A percentile compares a stretch with the other conserved stretches of the same genome.
Conservation (phyloP, 805 yeast genomes). For the Yamadazyma takamatsuzukensis region DNA sequence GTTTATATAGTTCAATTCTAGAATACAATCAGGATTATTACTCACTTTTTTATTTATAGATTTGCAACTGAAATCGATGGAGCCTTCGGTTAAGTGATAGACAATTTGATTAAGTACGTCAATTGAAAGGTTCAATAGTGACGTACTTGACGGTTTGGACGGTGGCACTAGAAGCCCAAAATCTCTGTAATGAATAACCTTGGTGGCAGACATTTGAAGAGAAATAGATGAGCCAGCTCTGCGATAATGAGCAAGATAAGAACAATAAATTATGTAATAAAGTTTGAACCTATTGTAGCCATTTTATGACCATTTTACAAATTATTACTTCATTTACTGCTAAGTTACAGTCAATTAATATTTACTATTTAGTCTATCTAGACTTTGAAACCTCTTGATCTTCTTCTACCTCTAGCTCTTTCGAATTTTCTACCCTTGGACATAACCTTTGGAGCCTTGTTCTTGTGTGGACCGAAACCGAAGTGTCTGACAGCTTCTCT, state of each 20-base stretch:
- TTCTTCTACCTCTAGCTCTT: conserved; percentile 99
- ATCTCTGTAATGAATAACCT: no score
- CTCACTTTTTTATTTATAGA: neutral
- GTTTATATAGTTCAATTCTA: conserved; percentile 8
- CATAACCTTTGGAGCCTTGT: conserved; percentile 97
- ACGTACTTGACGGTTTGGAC: no score
- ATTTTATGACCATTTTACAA: no score
- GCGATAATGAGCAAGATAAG: no score
- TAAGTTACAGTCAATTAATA: no score
- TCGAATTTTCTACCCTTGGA: conserved; percentile 99
- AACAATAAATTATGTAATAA: no score
- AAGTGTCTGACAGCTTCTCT: conserved; percentile 99
- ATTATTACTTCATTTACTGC: no score
- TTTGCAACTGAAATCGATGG: conserved; percentile 2
- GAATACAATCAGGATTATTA: conserved; percentile 5
- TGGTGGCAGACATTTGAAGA: no score
- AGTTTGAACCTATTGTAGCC: no score
- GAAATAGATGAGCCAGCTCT: no score
- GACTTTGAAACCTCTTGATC: conserved; percentile 99
- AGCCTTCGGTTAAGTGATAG: conserved; percentile 11
- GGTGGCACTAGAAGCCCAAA: no score
- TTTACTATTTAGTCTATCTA: conserved; percentile 46
- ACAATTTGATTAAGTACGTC: conserved; percentile 17
- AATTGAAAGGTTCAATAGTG: conserved; percentile 16
- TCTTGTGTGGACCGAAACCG: conserved; percentile 99